Evolutionary conservation across 2,329 filamentous ascomycete genomes (phyloP), one percentile per base, ranked within the genome.

Genomic region (Colletotrichum sublineola): DNA sequence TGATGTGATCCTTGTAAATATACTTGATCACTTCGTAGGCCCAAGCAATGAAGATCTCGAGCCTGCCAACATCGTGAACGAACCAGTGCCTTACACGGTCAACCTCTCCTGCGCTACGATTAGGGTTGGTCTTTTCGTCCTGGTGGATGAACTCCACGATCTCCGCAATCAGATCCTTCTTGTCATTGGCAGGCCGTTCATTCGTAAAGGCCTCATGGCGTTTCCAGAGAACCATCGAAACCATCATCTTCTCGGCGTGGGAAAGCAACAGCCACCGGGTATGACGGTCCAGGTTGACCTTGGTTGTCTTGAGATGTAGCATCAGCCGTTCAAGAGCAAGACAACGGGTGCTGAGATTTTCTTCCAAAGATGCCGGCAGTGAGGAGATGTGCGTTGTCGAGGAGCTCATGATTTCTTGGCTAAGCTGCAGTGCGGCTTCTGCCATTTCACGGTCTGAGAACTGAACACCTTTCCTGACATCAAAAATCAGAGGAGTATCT

Each of bases 71-170:
- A 77, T 95, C 93, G 76, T 93, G 88, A 73, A 95, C 87, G 78
- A 98, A 97, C 90, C 94, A 98, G 76, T 94, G 91, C n/a, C 95
- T 90, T 20, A 97, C 90, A 9, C 88, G 86, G 78, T 97, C 94
- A 12, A 92, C 89, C 79, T 96, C 92, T n/a, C 91, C 91, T 31
- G 87, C 86, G 48, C 89, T 89, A 40, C 86, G 82, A 63, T 92
- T 86, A 4, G 90, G 87, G 65, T 90, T 89, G 33, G 91, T 91
- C 82, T 94, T 95, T 76, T 93, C 92, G 64, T 92, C 88, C 74
- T 95, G 90, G 74, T 93, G 91, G 79, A 97, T 92, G 75, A 90
- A 92, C 69, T 91, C 89, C 60, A 97, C 89, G 62, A 96, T 90
- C 73, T 94, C 91, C 15, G 91, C 89, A 66, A 97, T 86, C 64